Evolutionary conservation across 208 protist genomes (phyloP).

Genomic region (Crithidia mellificae): DNA sequence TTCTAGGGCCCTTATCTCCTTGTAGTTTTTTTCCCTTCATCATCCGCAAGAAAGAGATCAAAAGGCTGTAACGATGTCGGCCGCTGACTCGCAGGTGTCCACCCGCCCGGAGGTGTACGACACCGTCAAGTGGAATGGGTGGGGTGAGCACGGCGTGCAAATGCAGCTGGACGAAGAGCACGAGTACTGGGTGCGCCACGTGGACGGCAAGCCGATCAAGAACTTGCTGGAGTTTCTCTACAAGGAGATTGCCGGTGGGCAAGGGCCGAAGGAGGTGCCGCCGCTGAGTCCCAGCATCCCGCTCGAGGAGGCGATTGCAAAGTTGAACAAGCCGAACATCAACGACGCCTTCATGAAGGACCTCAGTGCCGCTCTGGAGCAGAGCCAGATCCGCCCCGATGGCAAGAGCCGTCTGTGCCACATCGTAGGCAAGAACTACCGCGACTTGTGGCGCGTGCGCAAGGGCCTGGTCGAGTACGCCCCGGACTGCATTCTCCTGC

Average conservation of each 20-base stretch:
- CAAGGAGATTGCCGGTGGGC: slow-evolving; percentile 63
- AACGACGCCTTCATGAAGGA: slow-evolving; percentile 85
- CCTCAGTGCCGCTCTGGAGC: slow-evolving; percentile 42
- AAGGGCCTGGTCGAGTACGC: slow-evolving; percentile 85
- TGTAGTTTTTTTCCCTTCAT: slow-evolving; percentile 10
- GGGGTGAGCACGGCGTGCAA: slow-evolving; percentile 60
- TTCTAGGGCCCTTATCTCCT: slow-evolving; percentile 15
- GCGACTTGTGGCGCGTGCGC: slow-evolving; percentile 91
- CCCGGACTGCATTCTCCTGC: slow-evolving; percentile 90
- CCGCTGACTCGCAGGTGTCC: slow-evolving; percentile 17
- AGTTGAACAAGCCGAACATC: slow-evolving; percentile 63
- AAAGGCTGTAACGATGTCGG: slow-evolving; percentile 7
- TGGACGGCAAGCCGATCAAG: slow-evolving; percentile 80
- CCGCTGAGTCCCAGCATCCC: slow-evolving; percentile 70
- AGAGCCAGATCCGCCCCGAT: slow-evolving; percentile 74
- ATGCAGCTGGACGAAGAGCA: slow-evolving; percentile 75
- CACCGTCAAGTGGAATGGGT: slow-evolving; percentile 91
- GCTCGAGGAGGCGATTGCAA: slow-evolving; percentile 67
- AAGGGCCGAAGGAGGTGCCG: slow-evolving; percentile 43
- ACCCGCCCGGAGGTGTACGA: slow-evolving; percentile 65
- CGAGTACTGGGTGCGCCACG: slow-evolving; percentile 57
- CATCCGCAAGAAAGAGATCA: background rate
- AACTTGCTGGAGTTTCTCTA: slow-evolving; percentile 82
- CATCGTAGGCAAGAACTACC: slow-evolving; percentile 92
- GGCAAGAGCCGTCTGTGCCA: slow-evolving; percentile 81